Evolutionary conservation across 768 basidiomycete genomes (phyloP).

Genomic region (Boletus vinaceobasis): DNA sequence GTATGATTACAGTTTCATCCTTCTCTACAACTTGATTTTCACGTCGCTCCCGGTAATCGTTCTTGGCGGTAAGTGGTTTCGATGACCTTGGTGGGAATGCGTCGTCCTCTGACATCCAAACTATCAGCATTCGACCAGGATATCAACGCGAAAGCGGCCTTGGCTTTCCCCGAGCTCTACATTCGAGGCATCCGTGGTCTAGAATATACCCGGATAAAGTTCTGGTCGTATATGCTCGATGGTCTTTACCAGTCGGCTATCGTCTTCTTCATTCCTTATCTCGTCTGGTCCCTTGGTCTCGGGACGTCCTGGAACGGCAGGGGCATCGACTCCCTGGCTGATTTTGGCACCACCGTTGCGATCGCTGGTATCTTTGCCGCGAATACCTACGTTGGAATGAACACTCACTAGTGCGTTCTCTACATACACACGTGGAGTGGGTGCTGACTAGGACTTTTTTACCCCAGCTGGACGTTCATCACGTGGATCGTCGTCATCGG

Average conservation of each 20-base stretch:
- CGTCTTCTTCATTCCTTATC: conserved; percentile 83
- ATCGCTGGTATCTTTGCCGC: conserved; percentile 85
- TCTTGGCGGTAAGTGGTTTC: conserved; percentile 65
- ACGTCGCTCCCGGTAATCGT: conserved; percentile 91
- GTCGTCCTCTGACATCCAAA: conserved; percentile 6
- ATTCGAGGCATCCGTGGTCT: conserved; percentile 89
- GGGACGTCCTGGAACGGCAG: conserved; percentile 75
- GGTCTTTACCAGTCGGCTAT: conserved; percentile 90
- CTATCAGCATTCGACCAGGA: conserved; percentile 86
- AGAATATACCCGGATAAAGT: conserved; percentile 88
- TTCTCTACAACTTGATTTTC: conserved; percentile 89
- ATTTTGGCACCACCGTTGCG: conserved; percentile 90
- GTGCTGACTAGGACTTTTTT: conserved; percentile 4
- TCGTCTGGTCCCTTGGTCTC: conserved; percentile 63
- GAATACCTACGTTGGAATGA: conserved; percentile 87
- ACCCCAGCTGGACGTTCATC: conserved; percentile 74
- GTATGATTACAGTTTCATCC: conserved; percentile 91
- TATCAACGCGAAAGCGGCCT: conserved; percentile 80
- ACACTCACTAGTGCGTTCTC: conserved; percentile 78
- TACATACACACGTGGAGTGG: conserved; percentile 4
- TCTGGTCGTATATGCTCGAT: conserved; percentile 94
- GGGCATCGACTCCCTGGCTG: conserved; percentile 73
- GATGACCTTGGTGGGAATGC: not conserved
- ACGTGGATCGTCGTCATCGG: conserved; percentile 81
- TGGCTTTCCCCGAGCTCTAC: conserved; percentile 96